Evolutionary conservation across 2,329 filamentous ascomycete species (phyloP).

Genomic region (Calonectria crousiana): DNA sequence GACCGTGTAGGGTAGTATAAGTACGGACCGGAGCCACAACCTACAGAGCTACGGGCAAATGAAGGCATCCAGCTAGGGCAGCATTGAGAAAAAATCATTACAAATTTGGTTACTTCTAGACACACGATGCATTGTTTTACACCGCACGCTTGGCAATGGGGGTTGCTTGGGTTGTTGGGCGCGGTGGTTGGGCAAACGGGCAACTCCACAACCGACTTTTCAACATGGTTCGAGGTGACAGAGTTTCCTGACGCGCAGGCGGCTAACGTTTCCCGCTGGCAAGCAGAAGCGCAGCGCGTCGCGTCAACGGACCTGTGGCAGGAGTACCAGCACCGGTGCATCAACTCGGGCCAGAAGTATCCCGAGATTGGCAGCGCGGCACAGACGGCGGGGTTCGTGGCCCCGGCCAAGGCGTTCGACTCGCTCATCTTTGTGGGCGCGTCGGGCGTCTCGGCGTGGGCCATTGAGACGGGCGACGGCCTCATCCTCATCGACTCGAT

Average conservation of each 20-base stretch:
- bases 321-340: conserved; percentile 33
- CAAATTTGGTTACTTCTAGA: too few species aligned
- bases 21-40: background rate
- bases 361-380: conserved; percentile 27
- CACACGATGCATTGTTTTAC: background rate
- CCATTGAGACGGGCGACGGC: conserved; percentile 43
- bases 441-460: conserved; percentile 42
- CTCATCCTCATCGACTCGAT: conserved; percentile 41
- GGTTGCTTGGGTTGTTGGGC: background rate
- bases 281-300: conserved; percentile 26
- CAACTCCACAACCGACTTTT: conserved; percentile 13
- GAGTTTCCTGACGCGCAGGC: conserved; percentile 31
- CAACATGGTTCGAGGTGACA: conserved; percentile 27
- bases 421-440: conserved; percentile 40
- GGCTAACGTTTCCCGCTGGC: conserved; percentile 28
- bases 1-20: background rate
- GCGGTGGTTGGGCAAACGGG: background rate
- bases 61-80: too few species aligned
- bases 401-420: conserved; percentile 36
- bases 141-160: background rate
- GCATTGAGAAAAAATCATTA: background rate
- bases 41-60: background rate
- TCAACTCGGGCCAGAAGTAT: conserved; percentile 28
- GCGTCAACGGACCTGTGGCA: conserved; percentile 28
- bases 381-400: conserved; percentile 33